These are phyloP conservation scores for Xylaria intraflava DNA, from an alignment of 495 filamentous ascomycete genomes.

Conservation along the genomic window DNA sequence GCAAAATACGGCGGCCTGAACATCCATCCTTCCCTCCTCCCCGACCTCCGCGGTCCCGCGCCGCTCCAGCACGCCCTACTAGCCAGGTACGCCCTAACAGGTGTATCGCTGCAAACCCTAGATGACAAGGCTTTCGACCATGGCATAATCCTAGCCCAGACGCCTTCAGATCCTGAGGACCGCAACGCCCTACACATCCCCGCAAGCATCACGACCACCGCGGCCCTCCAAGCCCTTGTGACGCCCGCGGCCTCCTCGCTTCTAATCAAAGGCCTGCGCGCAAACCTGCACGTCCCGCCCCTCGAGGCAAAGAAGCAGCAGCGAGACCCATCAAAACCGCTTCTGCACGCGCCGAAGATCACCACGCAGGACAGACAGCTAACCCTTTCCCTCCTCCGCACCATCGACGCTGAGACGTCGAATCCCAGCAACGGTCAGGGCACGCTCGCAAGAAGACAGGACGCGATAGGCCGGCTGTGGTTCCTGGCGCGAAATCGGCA, in stretches of 20 bases:
- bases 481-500: slow-evolving; percentile 16
- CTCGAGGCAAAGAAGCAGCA: slow-evolving; percentile 37
- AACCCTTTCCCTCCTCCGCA: not conserved
- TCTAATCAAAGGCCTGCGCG: slow-evolving; percentile 53
- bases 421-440: not conserved
- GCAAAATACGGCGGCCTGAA: slow-evolving; percentile 84
- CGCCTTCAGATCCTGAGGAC: slow-evolving; percentile 12
- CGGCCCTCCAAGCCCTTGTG: slow-evolving; percentile 30
- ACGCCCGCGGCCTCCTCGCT: slow-evolving; percentile 51
- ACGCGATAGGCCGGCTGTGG: slow-evolving; percentile 21
- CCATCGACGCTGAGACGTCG: not conserved
- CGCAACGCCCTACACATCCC: slow-evolving; percentile 22
- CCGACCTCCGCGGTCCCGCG: slow-evolving; percentile 67
- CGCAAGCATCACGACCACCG: not conserved
- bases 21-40: slow-evolving; percentile 89
- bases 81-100: slow-evolving; percentile 46
- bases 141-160: slow-evolving; percentile 65
- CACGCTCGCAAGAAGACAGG: slow-evolving; percentile 6
- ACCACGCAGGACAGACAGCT: slow-evolving; percentile 21
- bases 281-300: slow-evolving; percentile 60
- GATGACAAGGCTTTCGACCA: slow-evolving; percentile 68
- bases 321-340: not conserved
- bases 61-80: slow-evolving; percentile 77
- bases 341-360: slow-evolving; percentile 35
- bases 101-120: slow-evolving; percentile 79